Percentiles rank a stretch among this genome's conserved stretches.
Evolutionary conservation across 164 flowering plant species (phyloP).

Genomic region (Nelumbo lutea): DNA sequence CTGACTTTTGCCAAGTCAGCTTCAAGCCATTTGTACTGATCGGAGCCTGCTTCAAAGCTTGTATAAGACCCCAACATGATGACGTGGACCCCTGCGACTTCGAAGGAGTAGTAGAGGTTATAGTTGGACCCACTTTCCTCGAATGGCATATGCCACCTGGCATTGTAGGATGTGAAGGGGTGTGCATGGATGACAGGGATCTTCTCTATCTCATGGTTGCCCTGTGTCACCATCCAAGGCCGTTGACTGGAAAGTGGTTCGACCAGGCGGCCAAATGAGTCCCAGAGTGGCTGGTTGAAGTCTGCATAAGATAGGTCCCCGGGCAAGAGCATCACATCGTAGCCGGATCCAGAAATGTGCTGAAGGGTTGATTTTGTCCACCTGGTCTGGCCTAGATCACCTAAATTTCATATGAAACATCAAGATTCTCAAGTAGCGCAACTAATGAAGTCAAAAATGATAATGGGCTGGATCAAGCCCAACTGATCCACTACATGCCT

Average conservation of each 20-base stretch:
- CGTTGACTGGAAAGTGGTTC: slow-evolving; percentile 74
- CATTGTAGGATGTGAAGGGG: slow-evolving; percentile 64
- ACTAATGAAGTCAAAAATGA: neutral
- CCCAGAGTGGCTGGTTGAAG: slow-evolving; percentile 55
- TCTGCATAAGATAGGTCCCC: slow-evolving; percentile 90
- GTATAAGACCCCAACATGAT: slow-evolving; percentile 80
- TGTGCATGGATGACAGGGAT: slow-evolving; percentile 31
- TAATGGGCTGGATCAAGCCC: neutral
- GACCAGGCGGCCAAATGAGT: slow-evolving; percentile 69
- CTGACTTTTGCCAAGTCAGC: slow-evolving; percentile 57
- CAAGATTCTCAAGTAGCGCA: no score
- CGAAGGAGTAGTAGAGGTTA: slow-evolving; percentile 85
- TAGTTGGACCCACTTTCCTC: slow-evolving; percentile 45
- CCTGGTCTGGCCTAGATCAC: slow-evolving; percentile 82
- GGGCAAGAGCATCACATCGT: slow-evolving; percentile 62
- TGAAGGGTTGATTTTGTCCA: slow-evolving; percentile 76
- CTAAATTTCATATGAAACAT: slow-evolving; percentile 22
- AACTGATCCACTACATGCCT: neutral
- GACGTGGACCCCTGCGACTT: slow-evolving; percentile 60
- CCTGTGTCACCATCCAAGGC: slow-evolving; percentile 93
- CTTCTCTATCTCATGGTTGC: slow-evolving; percentile 79
- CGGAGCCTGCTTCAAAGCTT: slow-evolving; percentile 45
- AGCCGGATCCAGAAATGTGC: slow-evolving; percentile 46
- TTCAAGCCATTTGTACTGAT: slow-evolving; percentile 63
- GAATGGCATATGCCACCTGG: slow-evolving; percentile 50